These are phyloP conservation scores for Pyrenochaeta sp. DNA, from an alignment of 2,329 filamentous ascomycete species.

Conservation along the genomic window DNA sequence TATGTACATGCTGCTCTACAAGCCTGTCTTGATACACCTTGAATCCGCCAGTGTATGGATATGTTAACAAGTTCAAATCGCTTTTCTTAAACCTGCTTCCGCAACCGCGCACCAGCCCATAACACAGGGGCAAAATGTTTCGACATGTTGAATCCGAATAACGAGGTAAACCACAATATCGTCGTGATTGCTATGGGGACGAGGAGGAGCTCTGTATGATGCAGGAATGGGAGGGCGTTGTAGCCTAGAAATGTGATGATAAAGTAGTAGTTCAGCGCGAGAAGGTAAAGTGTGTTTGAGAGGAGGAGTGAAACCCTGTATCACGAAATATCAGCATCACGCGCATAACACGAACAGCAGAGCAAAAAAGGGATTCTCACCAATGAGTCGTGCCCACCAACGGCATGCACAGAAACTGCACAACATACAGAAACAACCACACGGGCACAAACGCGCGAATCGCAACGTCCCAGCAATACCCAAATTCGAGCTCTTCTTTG, in stretches of 20 bases:
- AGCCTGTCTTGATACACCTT: no score
- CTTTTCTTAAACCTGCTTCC: conserved; percentile 47
- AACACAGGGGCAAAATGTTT: conserved; percentile 60
- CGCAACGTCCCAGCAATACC: conserved; percentile 74
- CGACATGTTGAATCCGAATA: conserved; percentile 61
- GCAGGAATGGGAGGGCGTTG: conserved; percentile 71
- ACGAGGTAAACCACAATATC: conserved; percentile 64
- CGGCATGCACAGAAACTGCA: conserved; percentile 73
- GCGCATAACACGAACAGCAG: background rate
- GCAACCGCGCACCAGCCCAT: conserved; percentile 56
- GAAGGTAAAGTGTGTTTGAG: conserved; percentile 71
- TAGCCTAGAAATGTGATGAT: conserved; percentile 74
- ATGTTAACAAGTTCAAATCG: background rate
- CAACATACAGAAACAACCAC: conserved; percentile 71
- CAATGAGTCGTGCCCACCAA: conserved; percentile 63
- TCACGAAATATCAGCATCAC: conserved; percentile 1
- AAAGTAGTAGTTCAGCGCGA: conserved; percentile 71
- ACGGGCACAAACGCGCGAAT: conserved; percentile 73
- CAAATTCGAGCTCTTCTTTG: conserved; percentile 69
- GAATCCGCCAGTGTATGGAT: no score
- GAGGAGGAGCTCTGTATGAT: conserved; percentile 71
- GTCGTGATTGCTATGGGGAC: conserved; percentile 67
- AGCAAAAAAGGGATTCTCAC: conserved; percentile 33
- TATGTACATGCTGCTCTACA: no score
- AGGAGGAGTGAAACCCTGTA: conserved; percentile 63